A percentile compares a stretch with the other conserved stretches of the same genome.
These are phyloP conservation scores for Exophiala spinifera DNA, from an alignment of 2,329 filamentous ascomycete genomes.

Conservation along the genomic window DNA sequence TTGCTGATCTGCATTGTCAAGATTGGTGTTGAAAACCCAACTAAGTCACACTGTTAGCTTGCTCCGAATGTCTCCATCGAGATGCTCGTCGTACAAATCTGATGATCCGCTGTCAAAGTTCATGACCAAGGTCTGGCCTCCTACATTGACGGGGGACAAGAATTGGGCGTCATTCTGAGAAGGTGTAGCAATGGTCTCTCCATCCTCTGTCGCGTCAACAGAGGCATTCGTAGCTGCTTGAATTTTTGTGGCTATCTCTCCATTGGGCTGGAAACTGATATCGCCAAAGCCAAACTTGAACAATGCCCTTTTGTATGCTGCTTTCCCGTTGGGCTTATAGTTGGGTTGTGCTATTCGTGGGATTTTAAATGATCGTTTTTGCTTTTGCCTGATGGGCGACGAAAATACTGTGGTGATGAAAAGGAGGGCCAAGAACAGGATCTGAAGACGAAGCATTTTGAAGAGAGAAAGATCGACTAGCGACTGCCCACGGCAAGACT, in stretches of 20 bases:
- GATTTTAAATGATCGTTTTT: slow-evolving; percentile 57
- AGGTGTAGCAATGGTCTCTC: slow-evolving; percentile 62
- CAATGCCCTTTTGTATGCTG: slow-evolving; percentile 64
- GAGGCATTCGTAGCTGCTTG: slow-evolving; percentile 30
- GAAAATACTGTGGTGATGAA: slow-evolving; percentile 36
- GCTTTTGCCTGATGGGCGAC: slow-evolving; percentile 32
- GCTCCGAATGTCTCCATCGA: neutral
- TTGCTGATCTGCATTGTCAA: slow-evolving; percentile 44
- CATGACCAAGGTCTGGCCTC: slow-evolving; percentile 65
- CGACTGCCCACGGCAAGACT: slow-evolving; percentile 8
- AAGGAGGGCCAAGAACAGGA: slow-evolving; percentile 30
- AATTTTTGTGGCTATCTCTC: slow-evolving; percentile 30
- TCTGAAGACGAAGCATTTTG: slow-evolving; percentile 25
- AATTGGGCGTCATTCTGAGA: slow-evolving; percentile 67
- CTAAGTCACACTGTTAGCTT: slow-evolving; percentile 34
- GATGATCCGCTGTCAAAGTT: slow-evolving; percentile 75
- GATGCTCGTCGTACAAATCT: slow-evolving; percentile 54
- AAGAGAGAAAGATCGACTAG: slow-evolving; percentile 14
- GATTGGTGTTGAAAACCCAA: slow-evolving; percentile 67
- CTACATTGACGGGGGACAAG: slow-evolving; percentile 66
- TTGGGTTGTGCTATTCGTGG: slow-evolving; percentile 55
- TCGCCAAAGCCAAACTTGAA: slow-evolving; percentile 56
- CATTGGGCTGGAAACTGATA: slow-evolving; percentile 35
- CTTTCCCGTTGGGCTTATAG: slow-evolving; percentile 58
- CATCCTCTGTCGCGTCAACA: slow-evolving; percentile 38